Percentiles rank a stretch among this genome's conserved stretches.
Evolutionary conservation across 495 filamentous ascomycete genomes (phyloP).

Genomic region (Podospora comata): DNA sequence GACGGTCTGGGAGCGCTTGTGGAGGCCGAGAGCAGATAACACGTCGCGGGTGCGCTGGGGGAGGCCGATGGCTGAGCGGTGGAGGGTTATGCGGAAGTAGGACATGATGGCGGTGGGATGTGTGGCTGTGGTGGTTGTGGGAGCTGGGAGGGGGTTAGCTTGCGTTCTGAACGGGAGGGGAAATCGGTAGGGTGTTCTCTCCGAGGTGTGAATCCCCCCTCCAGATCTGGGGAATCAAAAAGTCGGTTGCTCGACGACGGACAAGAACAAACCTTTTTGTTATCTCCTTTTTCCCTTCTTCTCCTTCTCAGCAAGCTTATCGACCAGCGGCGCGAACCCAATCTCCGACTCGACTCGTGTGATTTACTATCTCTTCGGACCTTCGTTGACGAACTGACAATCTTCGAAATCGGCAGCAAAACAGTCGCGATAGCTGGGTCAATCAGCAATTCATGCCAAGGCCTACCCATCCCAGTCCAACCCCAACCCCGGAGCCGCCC

Average conservation of each 20-base stretch:
- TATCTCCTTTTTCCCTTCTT: too few relatives aligned
- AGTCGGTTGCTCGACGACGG: too few relatives aligned
- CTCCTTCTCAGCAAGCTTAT: too few relatives aligned
- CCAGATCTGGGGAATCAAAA: too few relatives aligned
- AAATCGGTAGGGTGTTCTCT: too few relatives aligned
- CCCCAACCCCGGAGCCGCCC: background rate
- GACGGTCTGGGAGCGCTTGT: slow-evolving; percentile 81
- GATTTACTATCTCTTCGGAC: too few relatives aligned
- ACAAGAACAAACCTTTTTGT: too few relatives aligned
- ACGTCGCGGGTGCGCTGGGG: slow-evolving; percentile 77
- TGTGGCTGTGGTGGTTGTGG: background rate
- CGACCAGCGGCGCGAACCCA: too few relatives aligned
- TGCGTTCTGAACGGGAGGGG: background rate
- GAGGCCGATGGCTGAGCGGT: slow-evolving; percentile 90
- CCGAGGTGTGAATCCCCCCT: too few relatives aligned
- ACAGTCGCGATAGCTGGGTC: background rate
- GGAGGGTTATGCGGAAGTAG: slow-evolving; percentile 92
- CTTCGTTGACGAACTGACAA: too few relatives aligned
- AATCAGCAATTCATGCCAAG: background rate
- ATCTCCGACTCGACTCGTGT: too few relatives aligned
- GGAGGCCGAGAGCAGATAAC: slow-evolving; percentile 83
- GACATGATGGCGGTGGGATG: slow-evolving; percentile 57
- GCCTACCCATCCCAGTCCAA: background rate
- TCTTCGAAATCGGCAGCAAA: background rate
- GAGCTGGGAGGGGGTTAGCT: background rate